Percentiles rank a stretch among this genome's conserved stretches.
Evolutionary conservation across 1,139 yeast species (phyloP).

Genomic region (Saccharomyces hybrid): DNA sequence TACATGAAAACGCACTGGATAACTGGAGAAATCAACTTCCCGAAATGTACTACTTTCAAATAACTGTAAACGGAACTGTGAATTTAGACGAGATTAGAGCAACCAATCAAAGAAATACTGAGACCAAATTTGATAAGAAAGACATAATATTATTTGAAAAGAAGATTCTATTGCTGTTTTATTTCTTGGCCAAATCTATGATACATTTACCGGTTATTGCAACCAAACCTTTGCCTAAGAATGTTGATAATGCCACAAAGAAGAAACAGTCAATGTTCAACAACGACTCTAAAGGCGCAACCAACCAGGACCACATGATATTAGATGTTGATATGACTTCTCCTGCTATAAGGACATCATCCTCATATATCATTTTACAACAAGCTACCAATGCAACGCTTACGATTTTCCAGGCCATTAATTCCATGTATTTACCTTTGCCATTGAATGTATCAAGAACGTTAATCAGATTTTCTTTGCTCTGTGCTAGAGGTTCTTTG

Average conservation of each 20-base stretch:
- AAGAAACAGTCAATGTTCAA: background rate
- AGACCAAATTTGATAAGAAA: background rate
- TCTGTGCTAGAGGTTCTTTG: slow-evolving; percentile 72
- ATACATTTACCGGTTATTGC: slow-evolving; percentile 73
- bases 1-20: slow-evolving; percentile 65
- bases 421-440: slow-evolving; percentile 47
- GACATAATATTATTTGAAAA: slow-evolving; percentile 33
- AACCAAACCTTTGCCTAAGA: slow-evolving; percentile 26
- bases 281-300: background rate
- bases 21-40: slow-evolving; percentile 75
- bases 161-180: slow-evolving; percentile 55
- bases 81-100: slow-evolving; percentile 19
- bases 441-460: slow-evolving; percentile 69
- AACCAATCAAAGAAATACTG: slow-evolving; percentile 1
- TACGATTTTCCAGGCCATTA: slow-evolving; percentile 45
- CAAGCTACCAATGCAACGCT: slow-evolving; percentile 66
- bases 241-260: background rate
- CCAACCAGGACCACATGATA: slow-evolving; percentile 1
- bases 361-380: slow-evolving; percentile 62
- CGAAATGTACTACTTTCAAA: slow-evolving; percentile 51
- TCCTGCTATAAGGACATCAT: slow-evolving; percentile 12
- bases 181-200: slow-evolving; percentile 72
- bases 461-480: slow-evolving; percentile 56
- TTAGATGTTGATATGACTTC: slow-evolving; percentile 34
- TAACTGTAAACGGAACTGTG: slow-evolving; percentile 52